Percentiles rank a stretch among this genome's conserved stretches.
Evolutionary conservation across 306 rosid species (phyloP).

Genomic region (Cicer judaicum): DNA sequence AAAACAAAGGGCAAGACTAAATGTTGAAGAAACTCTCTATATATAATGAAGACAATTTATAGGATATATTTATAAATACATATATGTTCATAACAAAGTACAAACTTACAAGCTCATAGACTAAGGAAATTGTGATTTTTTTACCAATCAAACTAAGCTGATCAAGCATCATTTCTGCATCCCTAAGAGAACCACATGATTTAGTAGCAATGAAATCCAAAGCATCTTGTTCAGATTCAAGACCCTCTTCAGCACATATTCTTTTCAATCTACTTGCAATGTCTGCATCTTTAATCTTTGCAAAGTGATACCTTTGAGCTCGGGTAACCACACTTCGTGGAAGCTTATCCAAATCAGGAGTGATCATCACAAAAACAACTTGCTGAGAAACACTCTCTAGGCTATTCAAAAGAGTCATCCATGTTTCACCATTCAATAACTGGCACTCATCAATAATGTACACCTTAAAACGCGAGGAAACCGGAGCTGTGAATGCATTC

Average conservation of each 20-base stretch:
- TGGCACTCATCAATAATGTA: constrained; percentile 91
- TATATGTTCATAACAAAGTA: constrained; percentile 23
- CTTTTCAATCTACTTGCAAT: constrained; percentile 66
- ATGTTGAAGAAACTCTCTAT: constrained; percentile 4
- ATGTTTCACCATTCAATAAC: constrained; percentile 66
- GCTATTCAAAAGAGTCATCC: constrained; percentile 70
- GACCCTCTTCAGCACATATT: constrained; percentile 68
- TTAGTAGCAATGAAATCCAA: constrained; percentile 74
- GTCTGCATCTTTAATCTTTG: constrained; percentile 75
- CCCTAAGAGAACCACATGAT: constrained; percentile 85
- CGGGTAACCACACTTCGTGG: constrained; percentile 73
- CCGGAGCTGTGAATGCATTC: constrained; percentile 60
- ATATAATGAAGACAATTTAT: neutral
- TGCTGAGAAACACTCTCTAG: constrained; percentile 63
- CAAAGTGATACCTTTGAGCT: constrained; percentile 79
- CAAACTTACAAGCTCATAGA: constrained; percentile 77
- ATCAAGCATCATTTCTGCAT: constrained; percentile 93
- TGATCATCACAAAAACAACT: constrained; percentile 81
- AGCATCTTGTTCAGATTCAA: constrained; percentile 72
- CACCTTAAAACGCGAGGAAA: constrained; percentile 72
- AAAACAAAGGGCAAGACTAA: constrained; percentile 25
- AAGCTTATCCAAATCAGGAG: constrained; percentile 74
- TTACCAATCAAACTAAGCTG: constrained; percentile 87
- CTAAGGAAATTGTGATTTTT: constrained; percentile 66
- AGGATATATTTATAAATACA: neutral